phyloP scores from a whole-genome alignment of 176 grass and related monocot species.

The Aegilops longissima region DNA sequence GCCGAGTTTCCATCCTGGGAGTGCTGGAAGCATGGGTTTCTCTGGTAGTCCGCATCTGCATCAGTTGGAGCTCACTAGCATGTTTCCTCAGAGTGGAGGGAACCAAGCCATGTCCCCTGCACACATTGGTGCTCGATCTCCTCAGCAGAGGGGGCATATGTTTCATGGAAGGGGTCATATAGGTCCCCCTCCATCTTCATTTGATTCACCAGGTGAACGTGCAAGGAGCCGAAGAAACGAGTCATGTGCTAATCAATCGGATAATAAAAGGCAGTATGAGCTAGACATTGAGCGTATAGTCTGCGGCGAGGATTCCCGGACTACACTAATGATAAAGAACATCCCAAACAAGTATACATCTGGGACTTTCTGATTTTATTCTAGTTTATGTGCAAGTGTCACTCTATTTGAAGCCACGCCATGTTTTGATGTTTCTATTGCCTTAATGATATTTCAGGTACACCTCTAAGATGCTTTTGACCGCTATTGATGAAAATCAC shows the following conservation, averaged over 20 bases:
- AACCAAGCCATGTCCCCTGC: conserved; percentile 49
- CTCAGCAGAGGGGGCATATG: conserved; percentile 76
- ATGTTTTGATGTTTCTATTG: conserved; percentile 34
- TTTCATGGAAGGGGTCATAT: conserved; percentile 70
- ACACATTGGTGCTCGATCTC: conserved; percentile 60
- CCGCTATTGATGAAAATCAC: conserved; percentile 95
- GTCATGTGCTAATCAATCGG: conserved; percentile 60
- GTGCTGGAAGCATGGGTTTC: conserved; percentile 62
- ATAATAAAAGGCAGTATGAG: conserved; percentile 90
- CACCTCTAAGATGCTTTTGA: conserved; percentile 97
- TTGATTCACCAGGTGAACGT: conserved; percentile 55
- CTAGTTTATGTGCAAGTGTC: conserved; percentile 43
- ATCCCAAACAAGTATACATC: conserved; percentile 90
- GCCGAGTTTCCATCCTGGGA: conserved; percentile 52
- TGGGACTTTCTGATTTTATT: conserved; percentile 20
- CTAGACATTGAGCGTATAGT: conserved; percentile 84
- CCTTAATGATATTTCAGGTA: conserved; percentile 59
- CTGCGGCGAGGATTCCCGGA: conserved; percentile 64
- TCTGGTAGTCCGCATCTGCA: conserved; percentile 58
- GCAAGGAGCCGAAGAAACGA: conserved; percentile 77
- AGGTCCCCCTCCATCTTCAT: conserved; percentile 53
- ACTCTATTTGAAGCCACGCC: conserved; percentile 9
- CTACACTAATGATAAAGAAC: conserved; percentile 98
- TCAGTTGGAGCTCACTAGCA: conserved; percentile 53
- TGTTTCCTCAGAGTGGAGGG: conserved; percentile 44